Conservation (phyloP, 83 land plant species). For the Larix sibirica region DNA sequence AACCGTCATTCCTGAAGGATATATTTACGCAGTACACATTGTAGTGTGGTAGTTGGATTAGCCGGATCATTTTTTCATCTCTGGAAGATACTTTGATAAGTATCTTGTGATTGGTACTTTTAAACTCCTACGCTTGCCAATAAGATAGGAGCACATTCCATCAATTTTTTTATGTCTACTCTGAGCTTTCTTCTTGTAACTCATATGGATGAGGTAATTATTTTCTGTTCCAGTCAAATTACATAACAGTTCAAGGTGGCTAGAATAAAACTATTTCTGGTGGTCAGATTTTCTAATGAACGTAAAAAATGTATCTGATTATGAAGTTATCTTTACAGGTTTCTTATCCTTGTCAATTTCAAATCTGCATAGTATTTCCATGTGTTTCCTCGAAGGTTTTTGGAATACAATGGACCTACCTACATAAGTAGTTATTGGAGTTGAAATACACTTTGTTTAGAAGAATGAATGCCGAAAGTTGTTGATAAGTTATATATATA, state of each 20-base stretch:
- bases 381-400: no score
- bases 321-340: no score
- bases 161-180: not conserved
- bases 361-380: no score
- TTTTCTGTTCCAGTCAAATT: not conserved
- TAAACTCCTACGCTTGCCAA: not conserved
- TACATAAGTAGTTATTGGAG: no score
- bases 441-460: no score
- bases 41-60: not conserved
- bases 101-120: not conserved
- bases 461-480: no score
- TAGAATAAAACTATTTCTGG: not conserved
- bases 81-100: slow-evolving; percentile 12
- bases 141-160: slow-evolving; percentile 5
- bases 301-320: no score
- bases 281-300: not conserved
- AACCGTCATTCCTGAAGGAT: not conserved
- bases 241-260: not conserved
- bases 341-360: no score
- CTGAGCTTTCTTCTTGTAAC: not conserved
- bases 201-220: not conserved
- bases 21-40: not conserved
- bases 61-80: not conserved
- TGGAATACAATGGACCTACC: no score
- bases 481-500: no score